Conservation (phyloP, 2,329 filamentous ascomycete genomes). For the Ploettnerulaceae sp. region DNA sequence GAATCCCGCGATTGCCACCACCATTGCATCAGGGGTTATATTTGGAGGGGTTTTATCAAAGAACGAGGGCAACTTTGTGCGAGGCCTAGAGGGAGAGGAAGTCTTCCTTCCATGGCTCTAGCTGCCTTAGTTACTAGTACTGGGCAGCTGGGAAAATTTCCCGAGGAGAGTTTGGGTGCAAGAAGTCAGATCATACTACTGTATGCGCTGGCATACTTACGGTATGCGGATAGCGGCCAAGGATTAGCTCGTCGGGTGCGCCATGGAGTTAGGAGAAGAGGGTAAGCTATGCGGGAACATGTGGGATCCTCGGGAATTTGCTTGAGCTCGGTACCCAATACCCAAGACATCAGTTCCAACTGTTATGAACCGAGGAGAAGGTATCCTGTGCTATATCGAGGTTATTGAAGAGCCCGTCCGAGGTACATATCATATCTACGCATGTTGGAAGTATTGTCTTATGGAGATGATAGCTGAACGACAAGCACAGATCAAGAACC, state of each 20-base stretch:
- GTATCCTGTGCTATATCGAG: too few species aligned
- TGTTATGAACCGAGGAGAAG: not conserved
- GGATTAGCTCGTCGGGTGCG: not conserved
- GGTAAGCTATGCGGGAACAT: not conserved
- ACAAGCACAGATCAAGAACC: too few species aligned
- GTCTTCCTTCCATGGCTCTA: not conserved
- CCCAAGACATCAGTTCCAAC: not conserved
- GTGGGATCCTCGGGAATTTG: not conserved
- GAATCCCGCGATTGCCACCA: not conserved
- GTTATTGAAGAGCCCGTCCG: too few species aligned
- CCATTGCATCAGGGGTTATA: not conserved
- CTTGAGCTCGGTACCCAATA: not conserved
- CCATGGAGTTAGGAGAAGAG: not conserved
- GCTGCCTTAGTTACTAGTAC: not conserved
- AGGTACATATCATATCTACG: too few species aligned
- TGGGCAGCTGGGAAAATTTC: not conserved
- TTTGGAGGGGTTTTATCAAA: not conserved
- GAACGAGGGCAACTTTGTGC: too few species aligned
- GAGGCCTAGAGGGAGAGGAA: not conserved
- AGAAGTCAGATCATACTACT: not conserved
- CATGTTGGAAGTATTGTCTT: too few species aligned
- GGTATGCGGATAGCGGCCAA: not conserved
- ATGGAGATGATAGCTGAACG: not conserved
- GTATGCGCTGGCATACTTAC: conserved; percentile 2
- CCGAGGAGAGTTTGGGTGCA: too few species aligned